Percentiles rank a stretch among this genome's conserved stretches.
These are phyloP conservation scores for Saussurea involucrata DNA, from an alignment of 129 eudicot genomes.

Conservation along the genomic window DNA sequence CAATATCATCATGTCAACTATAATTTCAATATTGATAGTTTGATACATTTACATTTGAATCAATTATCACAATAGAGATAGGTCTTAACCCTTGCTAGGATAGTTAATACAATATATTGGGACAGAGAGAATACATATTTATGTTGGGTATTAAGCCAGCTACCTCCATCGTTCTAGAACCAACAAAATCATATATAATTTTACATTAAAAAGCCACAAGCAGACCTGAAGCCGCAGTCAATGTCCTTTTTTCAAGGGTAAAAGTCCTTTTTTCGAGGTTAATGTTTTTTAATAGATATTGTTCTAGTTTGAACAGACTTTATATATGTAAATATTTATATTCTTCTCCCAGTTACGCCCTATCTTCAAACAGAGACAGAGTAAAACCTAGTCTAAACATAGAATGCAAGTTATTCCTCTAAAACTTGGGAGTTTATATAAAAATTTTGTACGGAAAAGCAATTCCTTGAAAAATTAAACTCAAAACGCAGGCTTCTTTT, in stretches of 20 bases:
- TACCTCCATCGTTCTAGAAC: neutral
- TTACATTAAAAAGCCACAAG: too few relatives aligned
- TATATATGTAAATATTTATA: too few relatives aligned
- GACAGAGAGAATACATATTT: neutral
- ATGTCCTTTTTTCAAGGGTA: too few relatives aligned
- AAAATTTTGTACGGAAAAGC: neutral
- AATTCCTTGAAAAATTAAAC: neutral
- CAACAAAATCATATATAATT: too few relatives aligned
- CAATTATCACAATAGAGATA: neutral
- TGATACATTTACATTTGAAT: neutral
- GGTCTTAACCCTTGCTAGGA: neutral
- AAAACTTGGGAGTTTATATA: neutral
- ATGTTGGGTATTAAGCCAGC: neutral
- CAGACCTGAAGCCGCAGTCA: too few relatives aligned
- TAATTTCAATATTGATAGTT: neutral
- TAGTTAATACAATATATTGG: neutral
- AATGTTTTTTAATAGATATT: too few relatives aligned
- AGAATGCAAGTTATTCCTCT: neutral
- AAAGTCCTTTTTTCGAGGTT: too few relatives aligned
- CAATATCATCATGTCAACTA: conserved; percentile 4
- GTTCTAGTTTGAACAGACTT: too few relatives aligned
- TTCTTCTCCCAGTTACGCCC: neutral
- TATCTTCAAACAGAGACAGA: neutral
- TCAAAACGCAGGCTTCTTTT: neutral
- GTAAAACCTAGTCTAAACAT: neutral